These are phyloP conservation scores for Aspergillus ochraceoroseus DNA, from an alignment of 2,329 filamentous ascomycete genomes.

Conservation along the genomic window DNA sequence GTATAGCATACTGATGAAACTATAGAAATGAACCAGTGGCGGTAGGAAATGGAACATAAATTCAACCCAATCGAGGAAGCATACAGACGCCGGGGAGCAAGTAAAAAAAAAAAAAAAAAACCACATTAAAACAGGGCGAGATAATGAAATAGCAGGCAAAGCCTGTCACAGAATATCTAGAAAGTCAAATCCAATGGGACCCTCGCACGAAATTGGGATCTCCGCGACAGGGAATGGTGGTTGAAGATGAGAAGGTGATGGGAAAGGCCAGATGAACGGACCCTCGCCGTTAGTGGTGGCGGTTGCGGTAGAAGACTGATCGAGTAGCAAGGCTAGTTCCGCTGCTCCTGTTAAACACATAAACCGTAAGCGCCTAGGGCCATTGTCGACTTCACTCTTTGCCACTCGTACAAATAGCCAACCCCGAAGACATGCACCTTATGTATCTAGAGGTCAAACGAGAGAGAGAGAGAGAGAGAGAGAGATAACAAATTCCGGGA, in stretches of 20 bases:
- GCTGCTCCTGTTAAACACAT: constrained; percentile 16
- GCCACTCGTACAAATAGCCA: constrained; percentile 9
- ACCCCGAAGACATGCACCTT: constrained; percentile 15
- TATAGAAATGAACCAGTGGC: constrained; percentile 14
- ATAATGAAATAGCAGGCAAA: constrained; percentile 26
- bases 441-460: constrained; percentile 19
- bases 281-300: constrained; percentile 5
- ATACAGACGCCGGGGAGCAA: constrained; percentile 35
- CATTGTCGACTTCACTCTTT: constrained; percentile 8
- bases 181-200: constrained; percentile 29
- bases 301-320: constrained; percentile 6
- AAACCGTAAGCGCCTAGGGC: constrained; percentile 15
- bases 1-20: constrained; percentile 32
- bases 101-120: constrained; percentile 28
- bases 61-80: constrained; percentile 28
- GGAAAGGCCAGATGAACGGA: constrained; percentile 6
- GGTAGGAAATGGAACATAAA: constrained; percentile 24
- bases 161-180: constrained; percentile 30
- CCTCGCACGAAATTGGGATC: constrained; percentile 19
- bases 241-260: constrained; percentile 14
- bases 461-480: constrained; percentile 8
- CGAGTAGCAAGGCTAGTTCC: constrained; percentile 10
- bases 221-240: constrained; percentile 12
- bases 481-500: constrained; percentile 10
- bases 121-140: constrained; percentile 19